A percentile compares a stretch with the other conserved stretches of the same genome.
phyloP scores from a whole-genome alignment of 192 early-diverging fungal genomes.

The Spinellus fusiger region DNA sequence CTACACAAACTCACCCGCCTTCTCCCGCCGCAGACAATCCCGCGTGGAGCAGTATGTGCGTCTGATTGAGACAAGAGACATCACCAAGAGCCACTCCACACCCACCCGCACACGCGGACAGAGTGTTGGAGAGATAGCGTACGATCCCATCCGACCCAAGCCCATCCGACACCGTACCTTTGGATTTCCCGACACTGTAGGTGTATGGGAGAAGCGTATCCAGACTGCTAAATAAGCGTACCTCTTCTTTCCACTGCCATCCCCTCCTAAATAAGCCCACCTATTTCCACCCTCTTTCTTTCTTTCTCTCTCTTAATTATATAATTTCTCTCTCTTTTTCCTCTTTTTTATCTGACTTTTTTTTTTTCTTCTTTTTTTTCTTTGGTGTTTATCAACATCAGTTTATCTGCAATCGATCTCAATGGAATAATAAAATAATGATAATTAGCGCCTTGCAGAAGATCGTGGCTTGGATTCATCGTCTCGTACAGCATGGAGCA shows the following conservation, averaged over 20 bases:
- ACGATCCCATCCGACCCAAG: background rate
- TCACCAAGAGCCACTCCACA: background rate
- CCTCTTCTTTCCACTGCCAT: too few relatives aligned
- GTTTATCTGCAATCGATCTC: too few relatives aligned
- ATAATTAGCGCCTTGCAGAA: constrained; percentile 29
- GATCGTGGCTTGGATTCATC: constrained; percentile 76
- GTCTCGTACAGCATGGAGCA: constrained; percentile 66
- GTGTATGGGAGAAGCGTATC: background rate
- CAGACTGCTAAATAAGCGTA: too few relatives aligned
- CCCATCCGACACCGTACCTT: background rate
- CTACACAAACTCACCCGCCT: too few relatives aligned
- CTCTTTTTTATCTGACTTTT: background rate
- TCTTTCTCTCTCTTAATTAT: background rate
- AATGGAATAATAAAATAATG: background rate
- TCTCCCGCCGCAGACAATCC: background rate
- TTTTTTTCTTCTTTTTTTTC: background rate
- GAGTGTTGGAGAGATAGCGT: background rate
- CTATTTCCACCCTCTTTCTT: background rate
- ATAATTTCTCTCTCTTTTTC: background rate
- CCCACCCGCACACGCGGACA: background rate
- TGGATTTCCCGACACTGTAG: background rate
- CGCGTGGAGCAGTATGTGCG: background rate
- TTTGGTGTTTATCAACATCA: too few relatives aligned
- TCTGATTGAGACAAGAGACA: background rate
- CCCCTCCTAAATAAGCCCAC: background rate